A percentile compares a stretch with the other conserved stretches of the same genome.
These are phyloP conservation scores for Pezicula neosporulosa DNA, from an alignment of 2,329 filamentous ascomycete species.

Conservation along the genomic window DNA sequence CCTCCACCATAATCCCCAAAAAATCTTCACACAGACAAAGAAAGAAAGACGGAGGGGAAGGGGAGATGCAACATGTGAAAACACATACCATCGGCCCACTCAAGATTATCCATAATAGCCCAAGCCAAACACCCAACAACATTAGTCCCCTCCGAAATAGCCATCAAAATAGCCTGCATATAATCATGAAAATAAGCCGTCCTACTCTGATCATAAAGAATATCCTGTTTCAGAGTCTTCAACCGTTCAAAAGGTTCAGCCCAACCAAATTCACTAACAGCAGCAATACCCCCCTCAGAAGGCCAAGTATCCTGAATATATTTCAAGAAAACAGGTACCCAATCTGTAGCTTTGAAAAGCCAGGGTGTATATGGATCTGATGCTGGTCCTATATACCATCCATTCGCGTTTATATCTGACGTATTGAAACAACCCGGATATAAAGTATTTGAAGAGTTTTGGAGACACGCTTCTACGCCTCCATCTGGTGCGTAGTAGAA, in stretches of 20 bases:
- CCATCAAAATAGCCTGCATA: constrained; percentile 62
- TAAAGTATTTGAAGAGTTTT: constrained; percentile 21
- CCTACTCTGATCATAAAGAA: constrained; percentile 76
- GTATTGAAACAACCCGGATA: constrained; percentile 19
- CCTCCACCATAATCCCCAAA: too few species aligned
- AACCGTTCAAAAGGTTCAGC: constrained; percentile 21
- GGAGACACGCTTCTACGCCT: constrained; percentile 33
- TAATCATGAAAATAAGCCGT: constrained; percentile 75
- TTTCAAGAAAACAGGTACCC: constrained; percentile 19
- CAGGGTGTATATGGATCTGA: constrained; percentile 21
- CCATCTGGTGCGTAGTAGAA: constrained; percentile 42
- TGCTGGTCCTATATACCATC: constrained; percentile 20
- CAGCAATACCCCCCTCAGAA: constrained; percentile 17
- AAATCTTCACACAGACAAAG: too few species aligned
- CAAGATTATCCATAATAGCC: constrained; percentile 66
- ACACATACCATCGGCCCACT: constrained; percentile 34
- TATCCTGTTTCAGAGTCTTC: constrained; percentile 27
- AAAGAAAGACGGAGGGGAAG: neutral
- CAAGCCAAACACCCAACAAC: constrained; percentile 82
- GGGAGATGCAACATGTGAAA: neutral
- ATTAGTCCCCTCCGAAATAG: constrained; percentile 74
- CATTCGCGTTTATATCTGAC: constrained; percentile 8
- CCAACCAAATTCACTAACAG: constrained; percentile 23
- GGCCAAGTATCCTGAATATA: constrained; percentile 24
- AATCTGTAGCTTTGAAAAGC: constrained; percentile 21